Evolutionary conservation across 106 monocot genomes (phyloP), one percentile per base, ranked within the genome.

Genomic region (Xerophyta viscosa): DNA sequence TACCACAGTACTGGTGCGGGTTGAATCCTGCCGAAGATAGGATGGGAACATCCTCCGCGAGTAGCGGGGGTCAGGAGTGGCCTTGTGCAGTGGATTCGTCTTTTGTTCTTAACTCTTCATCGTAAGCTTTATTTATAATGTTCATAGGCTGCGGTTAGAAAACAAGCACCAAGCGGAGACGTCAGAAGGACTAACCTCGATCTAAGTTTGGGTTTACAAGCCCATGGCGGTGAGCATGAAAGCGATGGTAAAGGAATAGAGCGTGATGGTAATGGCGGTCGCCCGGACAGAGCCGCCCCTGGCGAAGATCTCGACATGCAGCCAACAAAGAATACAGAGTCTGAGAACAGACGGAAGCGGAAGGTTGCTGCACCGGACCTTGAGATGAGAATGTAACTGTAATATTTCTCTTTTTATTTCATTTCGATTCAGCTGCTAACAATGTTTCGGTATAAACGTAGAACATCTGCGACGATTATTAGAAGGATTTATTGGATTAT

Each of bases 201-300:
- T 48, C 54, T 81, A 26, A 81, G 75, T 45, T 59, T 81, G 57
- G 71, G 71, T 50, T 47, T 81, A 26, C 71, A 67, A 27, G 70
- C 66, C 29, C 66, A 62, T 36, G 77, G 66, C 15, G 75, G 58
- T 20, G 70, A 71, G 5, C 37, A 41, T 37, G 56, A 56, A 33
- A 31, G 17, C 27, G 65, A 60, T 28, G 28, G 27, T 10, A 54
- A 54, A 54, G 15, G 11, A 10, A 6, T 8, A 7, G 26, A 60
- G 25, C 46, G 31, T 27, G 29, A n/a, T 24, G 37, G 30, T 37
- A n/a, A 17, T 19, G 19, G 29, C 17, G 43, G 44, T 17, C 31
- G 33, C 0, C 1, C 36, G 20, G 54, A 54, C 12, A 50, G 27
- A 51, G 22, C 24, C 0, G 29, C 5, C 26, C 23, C 63, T 9